phyloP scores from a whole-genome alignment of 2,329 filamentous ascomycete genomes.

The Rhynchosporium secalis region DNA sequence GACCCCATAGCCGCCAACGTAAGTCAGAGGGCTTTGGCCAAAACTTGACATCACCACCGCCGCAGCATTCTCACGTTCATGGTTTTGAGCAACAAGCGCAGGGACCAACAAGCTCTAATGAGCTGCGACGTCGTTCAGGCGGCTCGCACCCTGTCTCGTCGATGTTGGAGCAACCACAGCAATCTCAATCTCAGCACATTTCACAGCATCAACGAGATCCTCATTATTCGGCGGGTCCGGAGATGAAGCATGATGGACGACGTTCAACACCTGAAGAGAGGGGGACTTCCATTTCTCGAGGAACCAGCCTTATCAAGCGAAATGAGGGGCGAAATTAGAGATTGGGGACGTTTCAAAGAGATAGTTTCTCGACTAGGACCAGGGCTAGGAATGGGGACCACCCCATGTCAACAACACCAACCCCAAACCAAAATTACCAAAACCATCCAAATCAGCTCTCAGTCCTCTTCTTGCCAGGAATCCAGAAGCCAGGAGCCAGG shows the following conservation, averaged over 20 bases:
- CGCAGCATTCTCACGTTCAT: constrained; percentile 29
- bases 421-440: neutral
- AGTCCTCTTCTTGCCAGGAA: constrained; percentile 6
- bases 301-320: constrained; percentile 34
- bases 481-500: neutral
- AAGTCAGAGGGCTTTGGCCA: constrained; percentile 35
- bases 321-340: constrained; percentile 40
- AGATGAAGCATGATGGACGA: constrained; percentile 37
- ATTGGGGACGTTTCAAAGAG: constrained; percentile 38
- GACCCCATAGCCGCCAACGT: constrained; percentile 44
- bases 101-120: constrained; percentile 19
- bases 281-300: constrained; percentile 6
- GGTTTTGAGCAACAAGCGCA: constrained; percentile 22
- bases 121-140: constrained; percentile 33
- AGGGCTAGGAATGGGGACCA: constrained; percentile 6
- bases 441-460: neutral
- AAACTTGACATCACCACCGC: constrained; percentile 32
- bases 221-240: constrained; percentile 34
- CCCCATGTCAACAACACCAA: constrained; percentile 10
- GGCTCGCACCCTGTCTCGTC: constrained; percentile 37
- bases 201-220: constrained; percentile 32
- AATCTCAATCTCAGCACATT: constrained; percentile 26
- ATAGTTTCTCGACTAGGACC: constrained; percentile 13
- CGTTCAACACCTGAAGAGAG: constrained; percentile 32
- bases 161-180: constrained; percentile 34